Percentiles rank a stretch among this genome's conserved stretches.
These are phyloP conservation scores for Sphaerostilbella broomeana DNA, from an alignment of 2,329 filamentous ascomycete genomes.

Conservation along the genomic window DNA sequence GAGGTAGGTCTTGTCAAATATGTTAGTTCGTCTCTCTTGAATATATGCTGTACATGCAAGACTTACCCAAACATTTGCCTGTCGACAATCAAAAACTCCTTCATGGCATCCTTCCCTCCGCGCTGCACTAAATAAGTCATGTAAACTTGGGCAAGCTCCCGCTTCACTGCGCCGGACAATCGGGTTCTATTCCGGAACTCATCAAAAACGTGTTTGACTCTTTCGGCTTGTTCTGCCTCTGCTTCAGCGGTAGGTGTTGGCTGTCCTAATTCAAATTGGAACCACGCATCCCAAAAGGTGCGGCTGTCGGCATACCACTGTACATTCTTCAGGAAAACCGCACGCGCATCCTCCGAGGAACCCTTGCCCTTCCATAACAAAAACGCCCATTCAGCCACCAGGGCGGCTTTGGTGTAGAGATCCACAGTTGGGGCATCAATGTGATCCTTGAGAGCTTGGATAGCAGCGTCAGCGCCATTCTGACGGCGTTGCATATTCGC, in stretches of 20 bases:
- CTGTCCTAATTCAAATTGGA: conserved; percentile 83
- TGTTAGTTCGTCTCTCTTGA: conserved; percentile 8
- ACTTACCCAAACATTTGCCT: conserved; percentile 77
- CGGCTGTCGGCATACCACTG: conserved; percentile 80
- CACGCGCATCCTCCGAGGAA: conserved; percentile 70
- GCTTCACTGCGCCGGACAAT: conserved; percentile 60
- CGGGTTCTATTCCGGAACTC: conserved; percentile 67
- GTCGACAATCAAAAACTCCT: conserved; percentile 78
- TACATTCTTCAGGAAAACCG: conserved; percentile 74
- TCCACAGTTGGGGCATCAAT: conserved; percentile 68
- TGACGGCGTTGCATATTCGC: conserved; percentile 83
- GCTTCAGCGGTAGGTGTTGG: conserved; percentile 55
- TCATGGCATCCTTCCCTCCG: conserved; percentile 75
- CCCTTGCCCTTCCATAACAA: conserved; percentile 85
- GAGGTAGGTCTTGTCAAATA: conserved; percentile 18
- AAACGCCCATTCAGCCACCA: conserved; percentile 83
- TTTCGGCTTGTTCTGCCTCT: conserved; percentile 59
- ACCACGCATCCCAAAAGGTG: conserved; percentile 83
- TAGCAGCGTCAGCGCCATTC: conserved; percentile 73
- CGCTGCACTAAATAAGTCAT: conserved; percentile 77
- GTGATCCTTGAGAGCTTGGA: conserved; percentile 74
- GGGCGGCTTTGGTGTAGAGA: conserved; percentile 73
- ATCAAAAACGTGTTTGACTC: conserved; percentile 75
- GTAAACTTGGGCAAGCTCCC: conserved; percentile 71
- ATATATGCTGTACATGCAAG: background rate